These are phyloP conservation scores for Trypanosoma cruzi DNA, from an alignment of 208 protist species.

Conservation along the genomic window DNA sequence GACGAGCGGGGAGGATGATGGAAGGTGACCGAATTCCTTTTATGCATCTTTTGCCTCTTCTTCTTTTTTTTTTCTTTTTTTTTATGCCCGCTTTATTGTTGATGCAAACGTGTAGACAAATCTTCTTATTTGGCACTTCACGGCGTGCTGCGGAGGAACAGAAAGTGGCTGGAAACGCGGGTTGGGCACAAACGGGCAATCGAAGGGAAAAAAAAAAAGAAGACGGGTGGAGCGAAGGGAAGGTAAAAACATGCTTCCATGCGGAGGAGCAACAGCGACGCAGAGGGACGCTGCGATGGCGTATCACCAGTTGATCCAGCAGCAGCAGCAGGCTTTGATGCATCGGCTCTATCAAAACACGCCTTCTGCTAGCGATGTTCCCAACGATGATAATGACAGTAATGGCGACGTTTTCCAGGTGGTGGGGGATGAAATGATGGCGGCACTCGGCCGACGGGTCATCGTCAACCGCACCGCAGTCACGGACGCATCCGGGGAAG, in stretches of 20 bases:
- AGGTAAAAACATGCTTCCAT: background rate
- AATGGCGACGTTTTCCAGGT: background rate
- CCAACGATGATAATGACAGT: background rate
- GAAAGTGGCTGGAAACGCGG: background rate
- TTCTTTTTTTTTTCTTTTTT: background rate
- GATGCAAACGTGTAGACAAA: background rate
- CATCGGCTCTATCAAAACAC: background rate
- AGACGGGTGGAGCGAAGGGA: background rate
- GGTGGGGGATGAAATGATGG: background rate
- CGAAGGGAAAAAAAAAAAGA: background rate
- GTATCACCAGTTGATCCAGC: constrained; percentile 7
- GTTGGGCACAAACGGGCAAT: background rate
- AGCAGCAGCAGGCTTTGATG: background rate
- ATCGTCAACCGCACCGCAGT: background rate
- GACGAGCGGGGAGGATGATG: background rate
- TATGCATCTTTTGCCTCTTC: background rate
- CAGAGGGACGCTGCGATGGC: background rate
- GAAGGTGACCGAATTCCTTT: background rate
- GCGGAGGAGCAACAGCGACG: background rate
- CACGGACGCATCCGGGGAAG: background rate
- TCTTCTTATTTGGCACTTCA: background rate
- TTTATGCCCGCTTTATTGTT: background rate
- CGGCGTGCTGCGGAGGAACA: background rate
- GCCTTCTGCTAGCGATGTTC: background rate
- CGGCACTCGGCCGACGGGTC: constrained; percentile 8